Percentiles rank a stretch among this genome's conserved stretches.
Conservation (phyloP, 1,284 basidiomycete species). For the Irpex rosettiformis region DNA sequence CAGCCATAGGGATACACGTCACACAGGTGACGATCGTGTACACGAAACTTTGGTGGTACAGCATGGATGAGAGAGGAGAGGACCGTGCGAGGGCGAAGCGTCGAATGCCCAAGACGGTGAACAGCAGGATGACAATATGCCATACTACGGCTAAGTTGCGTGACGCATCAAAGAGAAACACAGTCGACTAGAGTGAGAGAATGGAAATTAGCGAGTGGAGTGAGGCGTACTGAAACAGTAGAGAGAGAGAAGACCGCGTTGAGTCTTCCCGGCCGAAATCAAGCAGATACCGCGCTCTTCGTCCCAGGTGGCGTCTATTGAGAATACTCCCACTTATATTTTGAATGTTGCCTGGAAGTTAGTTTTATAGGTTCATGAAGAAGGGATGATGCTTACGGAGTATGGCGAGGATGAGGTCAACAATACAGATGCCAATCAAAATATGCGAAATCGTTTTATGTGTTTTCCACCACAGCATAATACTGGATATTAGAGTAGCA, state of each 20-base stretch:
- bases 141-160: neutral
- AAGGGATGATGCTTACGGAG: neutral
- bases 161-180: too few species aligned
- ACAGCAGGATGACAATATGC: neutral
- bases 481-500: neutral
- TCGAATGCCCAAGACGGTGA: neutral
- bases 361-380: too few species aligned
- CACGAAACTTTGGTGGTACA: neutral
- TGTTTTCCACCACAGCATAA: neutral
- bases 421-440: neutral
- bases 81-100: neutral
- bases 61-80: neutral
- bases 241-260: neutral
- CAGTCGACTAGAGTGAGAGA: neutral
- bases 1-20: conserved; percentile 1
- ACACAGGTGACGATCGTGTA: neutral
- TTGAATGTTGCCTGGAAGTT: too few species aligned
- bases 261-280: neutral
- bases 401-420: neutral
- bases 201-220: neutral
- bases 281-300: neutral
- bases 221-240: neutral
- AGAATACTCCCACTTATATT: neutral
- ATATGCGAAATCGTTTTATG: neutral
- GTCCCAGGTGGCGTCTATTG: neutral